Base-by-base conservation (phyloP, 495 filamentous ascomycete genomes). In the Penicillium maclennaniae region DNA sequence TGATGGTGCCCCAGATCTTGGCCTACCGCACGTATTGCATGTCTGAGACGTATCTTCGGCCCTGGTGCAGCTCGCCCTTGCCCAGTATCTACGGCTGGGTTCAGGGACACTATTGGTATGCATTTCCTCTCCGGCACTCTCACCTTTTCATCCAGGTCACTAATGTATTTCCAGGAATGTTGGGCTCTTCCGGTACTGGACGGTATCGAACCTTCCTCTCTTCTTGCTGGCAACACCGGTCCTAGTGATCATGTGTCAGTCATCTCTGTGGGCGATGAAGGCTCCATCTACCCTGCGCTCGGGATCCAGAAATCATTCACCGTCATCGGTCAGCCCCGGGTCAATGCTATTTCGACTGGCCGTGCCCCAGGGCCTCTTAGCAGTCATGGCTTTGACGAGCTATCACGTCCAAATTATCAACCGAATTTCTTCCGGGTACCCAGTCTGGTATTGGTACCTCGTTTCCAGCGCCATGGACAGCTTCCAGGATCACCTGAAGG, bases 371-470 rank as follows among this genome's bases (percentile, higher is more conserved):
- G 67, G 91, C 2, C 36, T 92, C 3, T 71, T 98, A 27, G 84
- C 87, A 0, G 54, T 81, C 10, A 67, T 92, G 58, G 88, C 89
- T 7, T 59, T 92, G 23, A 87, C 85, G 8, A 87, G 69, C 43
- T 95, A 92, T 57, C 93, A 98, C 57, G 87, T 96, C 12, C 93
- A 98, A 68, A 95, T 97, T 51, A 86, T 97, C 55, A 93, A 86
- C 36, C 79, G 93, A 27, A 83, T 98, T 15, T 86, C 89, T 3
- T 96, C 92, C 0, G 91, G 87, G 0, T 97, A 91, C 69, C 87
- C 90, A 26, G 61, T 97, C 23, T 95, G 90, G 89, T 91, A 96
- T 64, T 87, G 87, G 82, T 93, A 85, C 76, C 42, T 92, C 37
- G 84, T 76, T 23, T 79, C 68, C 8, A 60, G 57, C 34, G 68